phyloP scores from a whole-genome alignment of 805 yeast genomes.

The Kurtzmaniella cleridarum region DNA sequence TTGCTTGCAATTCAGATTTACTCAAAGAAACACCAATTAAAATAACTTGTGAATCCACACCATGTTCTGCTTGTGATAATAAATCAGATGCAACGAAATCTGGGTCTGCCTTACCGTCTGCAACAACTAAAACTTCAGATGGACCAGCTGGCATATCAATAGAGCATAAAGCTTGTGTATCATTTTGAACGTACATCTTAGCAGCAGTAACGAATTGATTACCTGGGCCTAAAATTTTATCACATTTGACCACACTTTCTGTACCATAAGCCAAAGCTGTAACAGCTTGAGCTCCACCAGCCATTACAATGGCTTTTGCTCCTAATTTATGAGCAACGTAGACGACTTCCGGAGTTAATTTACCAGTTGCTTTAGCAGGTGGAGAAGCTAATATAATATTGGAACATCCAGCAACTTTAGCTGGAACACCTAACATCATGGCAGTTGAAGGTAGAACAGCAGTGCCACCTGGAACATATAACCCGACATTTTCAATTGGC shows the following conservation, averaged over 20 bases:
- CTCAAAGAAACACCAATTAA: slow-evolving; percentile 75
- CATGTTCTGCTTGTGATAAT: slow-evolving; percentile 98
- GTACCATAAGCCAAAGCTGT: slow-evolving; percentile 99
- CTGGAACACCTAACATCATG: slow-evolving; percentile 97
- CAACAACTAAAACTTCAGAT: slow-evolving; percentile 93
- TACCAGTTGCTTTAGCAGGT: slow-evolving; percentile 84
- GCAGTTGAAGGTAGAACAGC: slow-evolving; percentile 98
- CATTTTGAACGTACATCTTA: slow-evolving; percentile 95
- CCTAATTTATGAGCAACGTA: slow-evolving; percentile 96
- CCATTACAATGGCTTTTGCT: slow-evolving; percentile 82
- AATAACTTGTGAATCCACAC: slow-evolving; percentile 95
- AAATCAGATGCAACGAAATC: slow-evolving; percentile 97
- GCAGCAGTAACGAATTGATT: slow-evolving; percentile 99
- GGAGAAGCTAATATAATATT: slow-evolving; percentile 93
- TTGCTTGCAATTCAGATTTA: slow-evolving; percentile 51
- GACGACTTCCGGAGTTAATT: slow-evolving; percentile 92
- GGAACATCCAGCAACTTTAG: slow-evolving; percentile 93
- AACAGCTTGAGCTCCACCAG: slow-evolving; percentile 99
- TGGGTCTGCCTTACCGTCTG: slow-evolving; percentile 83
- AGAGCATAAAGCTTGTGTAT: slow-evolving; percentile 88
- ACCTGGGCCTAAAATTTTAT: slow-evolving; percentile 97
- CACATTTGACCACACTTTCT: slow-evolving; percentile 84
- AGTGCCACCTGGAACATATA: slow-evolving; percentile 98
- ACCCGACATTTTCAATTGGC: slow-evolving; percentile 90
- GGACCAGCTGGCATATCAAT: slow-evolving; percentile 99